phyloP scores from a whole-genome alignment of 306 rosid species.

The Lathyrus oleraceus region DNA sequence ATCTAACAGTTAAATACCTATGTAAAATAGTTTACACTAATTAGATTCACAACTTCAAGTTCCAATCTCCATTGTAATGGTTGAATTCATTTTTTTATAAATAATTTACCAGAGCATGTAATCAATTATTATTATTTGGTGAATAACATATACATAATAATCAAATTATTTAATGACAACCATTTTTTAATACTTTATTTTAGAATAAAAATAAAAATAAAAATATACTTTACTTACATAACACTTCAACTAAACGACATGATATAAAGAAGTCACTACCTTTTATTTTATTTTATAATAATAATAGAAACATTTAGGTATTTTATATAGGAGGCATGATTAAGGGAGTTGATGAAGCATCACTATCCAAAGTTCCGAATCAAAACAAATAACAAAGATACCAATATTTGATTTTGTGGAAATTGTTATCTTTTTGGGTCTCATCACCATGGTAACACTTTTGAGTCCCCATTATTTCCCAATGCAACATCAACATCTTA shows the following conservation, averaged over 20 bases:
- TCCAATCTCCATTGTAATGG: not conserved
- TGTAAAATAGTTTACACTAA: not conserved
- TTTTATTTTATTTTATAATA: too few relatives aligned
- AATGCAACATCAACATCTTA: conserved; percentile 27
- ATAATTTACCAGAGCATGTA: not conserved
- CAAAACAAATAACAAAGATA: conserved; percentile 29
- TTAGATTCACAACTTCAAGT: not conserved
- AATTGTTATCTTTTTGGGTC: conserved; percentile 23
- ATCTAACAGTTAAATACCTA: too few relatives aligned
- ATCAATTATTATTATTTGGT: not conserved
- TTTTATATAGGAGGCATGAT: conserved; percentile 23
- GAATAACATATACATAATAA: too few relatives aligned
- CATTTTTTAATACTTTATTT: too few relatives aligned
- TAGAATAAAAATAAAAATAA: too few relatives aligned
- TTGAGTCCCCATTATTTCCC: conserved; percentile 35
- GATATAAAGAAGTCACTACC: too few relatives aligned
- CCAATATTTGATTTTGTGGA: conserved; percentile 14
- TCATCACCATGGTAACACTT: conserved; percentile 1
- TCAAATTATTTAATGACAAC: too few relatives aligned
- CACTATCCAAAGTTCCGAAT: conserved; percentile 39
- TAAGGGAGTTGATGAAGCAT: conserved; percentile 51
- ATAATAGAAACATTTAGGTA: not conserved
- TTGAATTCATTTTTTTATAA: not conserved
- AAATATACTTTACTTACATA: too few relatives aligned
- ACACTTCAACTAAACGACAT: too few relatives aligned